Conservation (phyloP, 1,139 yeast species). For the Suhomyces panamericanus region DNA sequence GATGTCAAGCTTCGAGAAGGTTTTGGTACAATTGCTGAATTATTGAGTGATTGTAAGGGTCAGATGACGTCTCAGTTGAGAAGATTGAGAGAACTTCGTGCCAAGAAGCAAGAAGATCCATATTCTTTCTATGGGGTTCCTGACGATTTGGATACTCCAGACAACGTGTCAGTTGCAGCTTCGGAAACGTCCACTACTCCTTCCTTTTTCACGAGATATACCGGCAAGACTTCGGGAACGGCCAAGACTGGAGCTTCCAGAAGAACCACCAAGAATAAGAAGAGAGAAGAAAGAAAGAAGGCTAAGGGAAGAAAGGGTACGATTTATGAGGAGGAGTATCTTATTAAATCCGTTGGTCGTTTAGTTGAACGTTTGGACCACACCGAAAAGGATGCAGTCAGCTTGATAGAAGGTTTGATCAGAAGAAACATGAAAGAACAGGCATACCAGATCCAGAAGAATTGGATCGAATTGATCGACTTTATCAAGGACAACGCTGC, state of each 20-base stretch:
- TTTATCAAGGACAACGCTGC: conserved; percentile 58
- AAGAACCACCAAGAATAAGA: conserved; percentile 83
- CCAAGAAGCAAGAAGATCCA: conserved; percentile 82
- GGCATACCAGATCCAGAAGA: conserved; percentile 78
- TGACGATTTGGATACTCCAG: conserved; percentile 77
- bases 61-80: conserved; percentile 82
- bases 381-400: conserved; percentile 72
- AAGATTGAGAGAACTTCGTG: conserved; percentile 80
- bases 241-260: conserved; percentile 97
- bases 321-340: conserved; percentile 93
- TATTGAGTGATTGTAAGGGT: conserved; percentile 85
- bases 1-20: conserved; percentile 83
- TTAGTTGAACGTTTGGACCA: conserved; percentile 77
- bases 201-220: conserved; percentile 90
- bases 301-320: conserved; percentile 98
- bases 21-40: conserved; percentile 82
- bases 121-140: conserved; percentile 74
- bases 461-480: conserved; percentile 57
- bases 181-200: conserved; percentile 92
- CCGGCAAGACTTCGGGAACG: conserved; percentile 94
- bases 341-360: conserved; percentile 84
- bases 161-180: conserved; percentile 92
- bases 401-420: conserved; percentile 71
- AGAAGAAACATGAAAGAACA: conserved; percentile 75
- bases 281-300: conserved; percentile 92